Base-by-base conservation (phyloP, 441 rosid species). In the Gossypium davidsonii region DNA sequence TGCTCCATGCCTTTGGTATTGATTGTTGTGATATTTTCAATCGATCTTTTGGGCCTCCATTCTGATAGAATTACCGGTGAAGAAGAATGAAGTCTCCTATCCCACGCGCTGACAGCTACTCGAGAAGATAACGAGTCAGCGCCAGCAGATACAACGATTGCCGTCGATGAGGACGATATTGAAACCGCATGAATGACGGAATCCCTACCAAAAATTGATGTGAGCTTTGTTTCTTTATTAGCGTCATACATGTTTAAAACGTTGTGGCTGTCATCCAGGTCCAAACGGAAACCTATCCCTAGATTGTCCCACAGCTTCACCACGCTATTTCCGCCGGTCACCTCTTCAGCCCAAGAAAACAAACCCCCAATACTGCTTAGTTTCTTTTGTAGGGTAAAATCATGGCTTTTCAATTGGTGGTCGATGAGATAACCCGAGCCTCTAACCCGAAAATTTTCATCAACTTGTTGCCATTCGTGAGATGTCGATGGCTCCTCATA, bases 281-380 rank as follows among this genome's bases (percentile, higher is more conserved):
- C 80, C 1, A 82, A 55, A 2, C 82, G 79, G 1, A 82, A 70
- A 3, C 85, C 83, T 11, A 82, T 67, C 9, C 86, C 89, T 3
- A 87, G 73, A 76, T 88, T 86, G 61, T 91, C 93, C 98, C 98
- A 91, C 0, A 94, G 88, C 84, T 89, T 91, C 63, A 94, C 98
- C 12, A 94, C 96, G 77, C 80, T 91, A 37, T 83, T 86, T 2
- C 90, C 91, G 59, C 73, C 53, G 15, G 84, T 80, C 46, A 78
- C 79, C 60, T 90, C 78, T 74, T 91, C 94, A 9, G 90, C 77
- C 85, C 84, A 85, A n/a, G 97, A 86, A 70, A 91, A 87, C 6
- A 90, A 71, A 42, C 89, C 91, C 4, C 84, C 88, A 18, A 87
- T 71, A 49, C 90, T 85, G 37, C 89, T 77, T 1, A 84, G 76